These are phyloP conservation scores for Lycium barbarum DNA, from an alignment of 257 asterid species.

Conservation along the genomic window DNA sequence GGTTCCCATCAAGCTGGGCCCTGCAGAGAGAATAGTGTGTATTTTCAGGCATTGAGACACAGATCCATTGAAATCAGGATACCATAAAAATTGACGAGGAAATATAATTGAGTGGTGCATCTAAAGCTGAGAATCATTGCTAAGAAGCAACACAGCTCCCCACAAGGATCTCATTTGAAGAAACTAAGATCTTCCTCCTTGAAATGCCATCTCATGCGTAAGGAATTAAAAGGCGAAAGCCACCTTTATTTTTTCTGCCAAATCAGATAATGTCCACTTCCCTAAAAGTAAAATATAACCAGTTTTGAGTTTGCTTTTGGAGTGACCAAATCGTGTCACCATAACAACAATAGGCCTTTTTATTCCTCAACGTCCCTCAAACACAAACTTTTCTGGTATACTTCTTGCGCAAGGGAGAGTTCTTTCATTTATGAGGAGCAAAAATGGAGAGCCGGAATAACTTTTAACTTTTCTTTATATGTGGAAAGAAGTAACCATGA, in stretches of 20 bases:
- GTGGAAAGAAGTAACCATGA: neutral
- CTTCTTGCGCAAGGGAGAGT: slow-evolving; percentile 5
- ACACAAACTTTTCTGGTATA: neutral
- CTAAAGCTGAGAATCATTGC: neutral
- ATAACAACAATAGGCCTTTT: neutral
- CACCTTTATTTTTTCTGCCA: neutral
- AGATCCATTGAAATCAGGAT: neutral
- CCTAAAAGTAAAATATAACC: neutral
- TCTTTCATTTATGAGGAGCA: neutral
- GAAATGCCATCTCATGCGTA: neutral
- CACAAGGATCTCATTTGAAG: neutral
- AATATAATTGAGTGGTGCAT: neutral
- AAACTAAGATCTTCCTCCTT: neutral
- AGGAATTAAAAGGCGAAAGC: slow-evolving; percentile 6
- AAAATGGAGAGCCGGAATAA: neutral
- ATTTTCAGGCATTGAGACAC: slow-evolving; percentile 6
- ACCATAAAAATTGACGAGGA: neutral
- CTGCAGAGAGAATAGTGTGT: slow-evolving; percentile 39
- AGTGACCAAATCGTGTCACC: neutral
- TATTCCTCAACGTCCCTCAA: slow-evolving; percentile 7
- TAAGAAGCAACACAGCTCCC: neutral
- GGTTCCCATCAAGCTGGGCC: slow-evolving; percentile 83
- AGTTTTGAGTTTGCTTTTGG: neutral
- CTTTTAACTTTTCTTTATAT: neutral
- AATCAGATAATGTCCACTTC: neutral